Base-by-base conservation (phyloP, 208 protist genomes). In the Wallacemonas sp. region DNA sequence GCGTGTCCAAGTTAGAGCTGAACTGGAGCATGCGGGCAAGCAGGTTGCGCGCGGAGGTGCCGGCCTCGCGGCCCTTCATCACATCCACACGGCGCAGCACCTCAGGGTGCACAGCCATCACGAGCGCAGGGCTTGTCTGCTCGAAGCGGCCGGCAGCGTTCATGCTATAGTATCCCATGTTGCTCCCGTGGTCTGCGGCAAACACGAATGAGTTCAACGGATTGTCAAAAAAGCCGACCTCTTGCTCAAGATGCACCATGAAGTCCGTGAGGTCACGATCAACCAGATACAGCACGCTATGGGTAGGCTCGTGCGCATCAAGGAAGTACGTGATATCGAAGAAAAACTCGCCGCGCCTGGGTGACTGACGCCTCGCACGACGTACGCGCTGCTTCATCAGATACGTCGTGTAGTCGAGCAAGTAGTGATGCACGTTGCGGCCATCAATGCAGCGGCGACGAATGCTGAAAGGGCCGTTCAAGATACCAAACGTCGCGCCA, bases 151-250 rank as follows among this genome's bases (percentile, higher is more conserved):
- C 85, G 1, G 81, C 76, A 41, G 60, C 13, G 17, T 74, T 80
- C 48, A 76, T 76, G 41, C 66, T 77, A 64, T 92, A 88, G 50
- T 61, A 76, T 0, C 85, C 85, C 85, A 92, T 92, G 64, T 88
- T 75, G 57, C 80, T 89, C 2, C 85, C 85, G 50, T 89, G 85
- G 48, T 92, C 81, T 12, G 70, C 55, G 2, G 72, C 38, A 24
- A 92, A 19, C 15, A 92, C 30, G 22, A 92, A 69, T 1, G 72
- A 73, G 66, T 92, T 92, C 3, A 65, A 76, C 15, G 81, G 79
- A 53, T 88, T 66, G 42, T 84, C 77, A 64, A 92, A 92, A 59
- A 87, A 92, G 44, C 41, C 34, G 27, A 90, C 32, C 38, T 77
- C 44, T 9, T 42, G 61, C 19, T 68, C 60, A 17, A 88, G 53